Conservation (phyloP, 495 filamentous ascomycete species). For the Penicillium desertorum region DNA sequence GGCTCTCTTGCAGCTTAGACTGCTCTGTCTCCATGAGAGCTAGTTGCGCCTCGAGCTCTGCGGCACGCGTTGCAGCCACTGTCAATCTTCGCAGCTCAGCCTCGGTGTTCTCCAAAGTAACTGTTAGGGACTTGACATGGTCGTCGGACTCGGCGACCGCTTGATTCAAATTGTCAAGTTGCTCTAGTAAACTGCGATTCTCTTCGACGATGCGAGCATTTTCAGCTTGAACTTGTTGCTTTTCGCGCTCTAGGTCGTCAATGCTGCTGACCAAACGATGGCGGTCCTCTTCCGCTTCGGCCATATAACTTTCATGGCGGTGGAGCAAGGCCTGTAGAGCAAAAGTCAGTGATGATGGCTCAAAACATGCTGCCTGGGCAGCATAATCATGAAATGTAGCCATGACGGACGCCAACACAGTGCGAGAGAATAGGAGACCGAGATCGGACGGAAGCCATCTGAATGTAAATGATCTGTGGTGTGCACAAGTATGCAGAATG, state of each 20-base stretch:
- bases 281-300: conserved; percentile 82
- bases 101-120: conserved; percentile 71
- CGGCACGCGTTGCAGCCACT: conserved; percentile 67
- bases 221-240: conserved; percentile 65
- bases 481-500: neutral
- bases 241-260: conserved; percentile 74
- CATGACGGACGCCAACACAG: conserved; percentile 44
- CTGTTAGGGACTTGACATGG: conserved; percentile 67
- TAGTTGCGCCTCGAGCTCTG: conserved; percentile 75
- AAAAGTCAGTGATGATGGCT: conserved; percentile 63
- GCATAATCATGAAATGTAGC: conserved; percentile 25
- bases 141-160: conserved; percentile 72
- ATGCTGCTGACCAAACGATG: conserved; percentile 66
- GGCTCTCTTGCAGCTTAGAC: conserved; percentile 60
- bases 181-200: conserved; percentile 72
- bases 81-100: conserved; percentile 73
- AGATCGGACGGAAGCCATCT: conserved; percentile 19
- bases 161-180: conserved; percentile 78
- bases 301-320: conserved; percentile 90
- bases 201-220: conserved; percentile 77
- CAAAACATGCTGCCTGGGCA: conserved; percentile 20
- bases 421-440: conserved; percentile 32
- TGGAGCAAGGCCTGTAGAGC: conserved; percentile 81
- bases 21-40: conserved; percentile 78
- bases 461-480: neutral